Conservation (phyloP, 2,329 filamentous ascomycete genomes). For the Phoma sp. region DNA sequence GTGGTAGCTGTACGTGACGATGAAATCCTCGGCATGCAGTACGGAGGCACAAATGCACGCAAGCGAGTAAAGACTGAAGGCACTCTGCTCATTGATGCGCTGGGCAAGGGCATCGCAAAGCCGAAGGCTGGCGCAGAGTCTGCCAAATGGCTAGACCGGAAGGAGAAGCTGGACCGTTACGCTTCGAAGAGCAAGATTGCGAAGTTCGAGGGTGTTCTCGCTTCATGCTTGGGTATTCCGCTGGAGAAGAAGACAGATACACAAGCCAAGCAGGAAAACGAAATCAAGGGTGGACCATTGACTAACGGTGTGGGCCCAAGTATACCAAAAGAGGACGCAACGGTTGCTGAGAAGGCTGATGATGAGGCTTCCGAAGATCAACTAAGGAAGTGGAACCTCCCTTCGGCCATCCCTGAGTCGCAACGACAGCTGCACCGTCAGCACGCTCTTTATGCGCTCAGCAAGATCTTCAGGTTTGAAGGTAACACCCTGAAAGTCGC, state of each 20-base stretch:
- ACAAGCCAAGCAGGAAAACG: slow-evolving; percentile 28
- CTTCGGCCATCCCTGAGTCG: slow-evolving; percentile 38
- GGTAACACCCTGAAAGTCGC: slow-evolving; percentile 46
- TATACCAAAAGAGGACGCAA: slow-evolving; percentile 25
- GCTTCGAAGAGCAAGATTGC: slow-evolving; percentile 46
- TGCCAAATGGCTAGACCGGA: slow-evolving; percentile 39
- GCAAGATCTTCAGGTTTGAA: slow-evolving; percentile 55
- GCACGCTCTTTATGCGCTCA: slow-evolving; percentile 65
- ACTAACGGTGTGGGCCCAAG: slow-evolving; percentile 33
- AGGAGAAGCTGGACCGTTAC: slow-evolving; percentile 47
- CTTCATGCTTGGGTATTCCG: slow-evolving; percentile 46
- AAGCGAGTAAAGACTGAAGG: slow-evolving; percentile 49
- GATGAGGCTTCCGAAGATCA: slow-evolving; percentile 27
- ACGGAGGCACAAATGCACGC: slow-evolving; percentile 40
- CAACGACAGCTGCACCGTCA: slow-evolving; percentile 68
- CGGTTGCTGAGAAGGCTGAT: slow-evolving; percentile 26
- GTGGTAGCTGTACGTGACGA: slow-evolving; percentile 70
- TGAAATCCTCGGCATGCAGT: slow-evolving; percentile 71
- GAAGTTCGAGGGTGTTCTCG: slow-evolving; percentile 53
- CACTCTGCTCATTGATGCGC: slow-evolving; percentile 75
- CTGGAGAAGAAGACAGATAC: slow-evolving; percentile 30
- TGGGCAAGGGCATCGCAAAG: slow-evolving; percentile 67
- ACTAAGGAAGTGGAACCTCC: slow-evolving; percentile 58
- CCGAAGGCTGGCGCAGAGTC: slow-evolving; percentile 18
- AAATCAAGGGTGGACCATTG: slow-evolving; percentile 26